phyloP scores from a whole-genome alignment of 495 filamentous ascomycete species.

The Trichoderma parareesei region DNA sequence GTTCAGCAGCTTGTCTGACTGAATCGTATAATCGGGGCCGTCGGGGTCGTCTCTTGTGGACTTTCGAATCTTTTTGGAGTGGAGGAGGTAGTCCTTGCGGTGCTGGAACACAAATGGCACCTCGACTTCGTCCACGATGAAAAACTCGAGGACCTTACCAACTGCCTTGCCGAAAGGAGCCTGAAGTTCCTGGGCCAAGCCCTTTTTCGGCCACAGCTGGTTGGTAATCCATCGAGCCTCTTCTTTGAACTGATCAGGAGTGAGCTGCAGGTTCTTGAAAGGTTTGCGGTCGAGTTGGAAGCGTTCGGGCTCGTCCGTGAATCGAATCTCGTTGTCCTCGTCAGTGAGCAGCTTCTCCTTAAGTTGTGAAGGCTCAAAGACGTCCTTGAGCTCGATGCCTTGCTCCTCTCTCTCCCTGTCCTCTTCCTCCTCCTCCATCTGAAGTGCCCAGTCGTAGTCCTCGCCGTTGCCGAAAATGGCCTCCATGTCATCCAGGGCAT shows the following conservation, averaged over 20 bases:
- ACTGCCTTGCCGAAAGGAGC: slow-evolving; percentile 81
- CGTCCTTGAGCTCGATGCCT: slow-evolving; percentile 85
- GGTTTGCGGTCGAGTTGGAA: slow-evolving; percentile 87
- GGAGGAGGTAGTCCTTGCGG: slow-evolving; percentile 94
- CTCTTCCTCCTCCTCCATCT: slow-evolving; percentile 74
- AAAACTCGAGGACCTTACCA: slow-evolving; percentile 87
- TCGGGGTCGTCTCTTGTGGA: slow-evolving; percentile 46
- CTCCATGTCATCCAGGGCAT: slow-evolving; percentile 88
- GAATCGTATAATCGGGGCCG: slow-evolving; percentile 61
- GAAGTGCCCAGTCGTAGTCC: slow-evolving; percentile 89
- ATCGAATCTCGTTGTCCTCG: slow-evolving; percentile 82
- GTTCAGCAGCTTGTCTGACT: slow-evolving; percentile 79
- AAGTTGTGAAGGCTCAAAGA: slow-evolving; percentile 93
- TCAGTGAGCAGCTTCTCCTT: slow-evolving; percentile 90
- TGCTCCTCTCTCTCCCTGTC: slow-evolving; percentile 58
- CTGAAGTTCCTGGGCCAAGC: slow-evolving; percentile 56
- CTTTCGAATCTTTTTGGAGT: slow-evolving; percentile 67
- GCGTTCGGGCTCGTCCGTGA: slow-evolving; percentile 81
- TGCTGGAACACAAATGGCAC: slow-evolving; percentile 98
- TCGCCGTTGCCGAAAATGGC: slow-evolving; percentile 89
- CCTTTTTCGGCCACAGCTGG: slow-evolving; percentile 78
- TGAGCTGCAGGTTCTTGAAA: slow-evolving; percentile 66
- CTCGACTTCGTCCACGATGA: slow-evolving; percentile 85
- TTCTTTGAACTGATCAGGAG: slow-evolving; percentile 75
- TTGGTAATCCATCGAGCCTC: slow-evolving; percentile 87